Base-by-base conservation (phyloP, 1,284 basidiomycete species). In the Bondarzewia mesenterica region DNA sequence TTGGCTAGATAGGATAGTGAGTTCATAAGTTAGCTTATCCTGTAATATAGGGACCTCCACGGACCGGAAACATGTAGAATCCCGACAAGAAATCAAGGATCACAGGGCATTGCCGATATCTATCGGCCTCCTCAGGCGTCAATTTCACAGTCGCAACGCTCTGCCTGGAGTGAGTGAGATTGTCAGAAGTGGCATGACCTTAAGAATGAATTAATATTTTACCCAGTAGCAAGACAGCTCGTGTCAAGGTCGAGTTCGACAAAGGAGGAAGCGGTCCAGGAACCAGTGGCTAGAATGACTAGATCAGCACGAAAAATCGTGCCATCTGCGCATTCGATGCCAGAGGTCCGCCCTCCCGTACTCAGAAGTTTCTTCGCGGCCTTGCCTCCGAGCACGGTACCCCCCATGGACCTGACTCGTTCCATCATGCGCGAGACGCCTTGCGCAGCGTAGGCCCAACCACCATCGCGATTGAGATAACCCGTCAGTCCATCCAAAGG, bases 201-300 rank as follows among this genome's bases (percentile, higher is more conserved):
- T 23, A 10, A 32, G 12, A 12, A 26, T 16, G 3, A 46, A 43
- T 18, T 15, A 25, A 36, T 42, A 22, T 38, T 73, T 60, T 57
- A 88, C 85, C 87, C 88, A 23, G 83, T 88, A 2, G 88, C 84
- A 10, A 79, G 63, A 56, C 78, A 82, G 27, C 65, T 67, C 8
- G 65, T 58, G n/a, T 69, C 64, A 22, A 83, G 58, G 16, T 67
- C 63, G 14, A 85, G 63, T 36, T 74, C 73, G 6, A 82, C 78
- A 60, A 94, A 89, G 1, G 85, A 66, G 0, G 86, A 84, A 2
- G 84, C 77, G 0, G 91, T 90, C 93, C 93, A 93, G 5, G 89
- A 79, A 21, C 90, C 90, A 6, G 80, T 71, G 12, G 88, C 80
- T 27, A 93, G 61, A 21, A 93, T 69, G 5, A 88, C 71, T 25